Conservation (phyloP, 768 basidiomycete genomes). For the Suillus decipiens region DNA sequence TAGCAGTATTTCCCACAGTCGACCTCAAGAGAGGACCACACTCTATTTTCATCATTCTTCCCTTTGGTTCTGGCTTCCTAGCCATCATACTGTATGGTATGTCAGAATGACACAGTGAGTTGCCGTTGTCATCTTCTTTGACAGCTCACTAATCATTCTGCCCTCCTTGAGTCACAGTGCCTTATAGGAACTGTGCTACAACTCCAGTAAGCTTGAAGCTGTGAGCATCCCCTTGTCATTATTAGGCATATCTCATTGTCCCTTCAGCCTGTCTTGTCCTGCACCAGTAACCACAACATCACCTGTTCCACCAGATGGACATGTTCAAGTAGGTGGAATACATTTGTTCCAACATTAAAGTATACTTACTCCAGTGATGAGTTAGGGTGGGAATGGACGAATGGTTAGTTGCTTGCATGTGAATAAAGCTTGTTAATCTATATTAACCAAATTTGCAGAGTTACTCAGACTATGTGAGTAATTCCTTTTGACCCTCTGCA, state of each 20-base stretch:
- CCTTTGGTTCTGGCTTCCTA: no score
- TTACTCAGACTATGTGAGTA: slow-evolving; percentile 26
- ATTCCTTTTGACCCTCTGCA: background rate
- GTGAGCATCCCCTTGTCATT: slow-evolving; percentile 30
- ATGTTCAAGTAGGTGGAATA: slow-evolving; percentile 37
- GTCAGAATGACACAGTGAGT: no score
- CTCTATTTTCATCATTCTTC: no score
- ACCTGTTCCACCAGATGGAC: slow-evolving; percentile 49
- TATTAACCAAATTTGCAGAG: slow-evolving; percentile 13
- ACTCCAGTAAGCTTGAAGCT: slow-evolving; percentile 36
- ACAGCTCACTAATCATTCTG: no score
- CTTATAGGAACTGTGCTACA: slow-evolving; percentile 22
- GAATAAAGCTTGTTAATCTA: background rate
- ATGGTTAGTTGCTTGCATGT: slow-evolving; percentile 20
- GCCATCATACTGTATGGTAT: no score
- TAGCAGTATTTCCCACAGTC: no score
- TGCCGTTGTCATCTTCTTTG: no score
- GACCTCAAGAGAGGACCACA: no score
- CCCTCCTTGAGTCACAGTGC: no score
- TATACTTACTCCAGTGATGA: background rate
- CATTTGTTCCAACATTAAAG: no score
- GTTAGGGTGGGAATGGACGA: slow-evolving; percentile 28
- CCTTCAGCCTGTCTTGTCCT: slow-evolving; percentile 40
- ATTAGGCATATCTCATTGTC: slow-evolving; percentile 10
- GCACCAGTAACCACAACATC: slow-evolving; percentile 72